Evolutionary conservation across 176 grass and related monocot species (phyloP), one percentile per base, ranked within the genome.

Genomic region (Lolium rigidum): DNA sequence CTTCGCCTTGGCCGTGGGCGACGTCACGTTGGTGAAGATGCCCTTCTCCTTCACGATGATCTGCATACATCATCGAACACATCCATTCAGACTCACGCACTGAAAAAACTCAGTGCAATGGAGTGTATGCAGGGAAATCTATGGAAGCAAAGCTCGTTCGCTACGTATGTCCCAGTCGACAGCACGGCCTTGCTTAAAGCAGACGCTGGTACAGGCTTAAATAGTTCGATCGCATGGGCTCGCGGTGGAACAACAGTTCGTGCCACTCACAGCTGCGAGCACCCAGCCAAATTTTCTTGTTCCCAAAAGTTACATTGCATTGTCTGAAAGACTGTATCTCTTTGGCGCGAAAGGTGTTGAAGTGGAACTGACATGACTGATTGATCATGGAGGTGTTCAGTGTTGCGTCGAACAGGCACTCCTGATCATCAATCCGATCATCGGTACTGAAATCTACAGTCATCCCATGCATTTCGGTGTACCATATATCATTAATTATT

Each of bases 31-130:
- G 46, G 97, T 99, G 94, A 99, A 99, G 80, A 99, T 97, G 73
- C 97, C 97, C 43, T 94, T 99, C 90, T 97, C 97, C 76, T 99
- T 99, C 16, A 97, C 97, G 88, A 97, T 97, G 88, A 99, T 99
- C 97, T 97, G 89, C 87, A 82, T 72, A 35, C 46, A 76, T 58
- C 55, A 80, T 51, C 38, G 62, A 52, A 43, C 2, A 39, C 47
- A 86, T 61, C 2, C 61, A 81, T 52, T 20, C 69, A 72, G 48
- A 87, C 74, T 37, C 74, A 75, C 52, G 26, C 54, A 13, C 1
- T 21, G 0, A 66, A 22, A 21, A 26, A 68, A 10, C 49, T 84
- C 38, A 60, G 74, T 79, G 48, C 37, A 22, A 52, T 63, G 25
- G 78, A 84, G 67, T 17, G 41, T 43, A 43, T 43, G 22, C 26